A percentile compares a stretch with the other conserved stretches of the same genome.
These are phyloP conservation scores for Aspergillus egyptiacus DNA, from an alignment of 495 filamentous ascomycete genomes.

Conservation along the genomic window DNA sequence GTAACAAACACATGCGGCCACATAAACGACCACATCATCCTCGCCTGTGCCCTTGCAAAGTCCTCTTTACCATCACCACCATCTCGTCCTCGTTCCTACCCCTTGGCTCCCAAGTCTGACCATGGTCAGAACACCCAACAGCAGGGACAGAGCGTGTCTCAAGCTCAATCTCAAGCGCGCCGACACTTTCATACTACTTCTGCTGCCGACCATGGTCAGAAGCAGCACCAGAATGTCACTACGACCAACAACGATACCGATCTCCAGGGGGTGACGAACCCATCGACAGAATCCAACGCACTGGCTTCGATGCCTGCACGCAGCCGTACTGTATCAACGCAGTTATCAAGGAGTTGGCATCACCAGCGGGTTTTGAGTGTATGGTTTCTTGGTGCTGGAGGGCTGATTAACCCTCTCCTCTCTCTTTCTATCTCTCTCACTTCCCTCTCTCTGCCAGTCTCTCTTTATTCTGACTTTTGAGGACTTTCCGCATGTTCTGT, in stretches of 20 bases:
- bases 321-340: conserved; percentile 18
- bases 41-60: conserved; percentile 16
- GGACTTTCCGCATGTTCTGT: too few relatives aligned
- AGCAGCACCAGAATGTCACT: not conserved
- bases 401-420: conserved; percentile 8
- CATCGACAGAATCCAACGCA: not conserved
- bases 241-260: not conserved
- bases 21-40: conserved; percentile 19
- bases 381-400: conserved; percentile 18
- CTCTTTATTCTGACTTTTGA: too few relatives aligned
- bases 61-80: not conserved
- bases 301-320: conserved; percentile 15
- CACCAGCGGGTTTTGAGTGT: conserved; percentile 16
- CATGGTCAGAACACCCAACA: too few relatives aligned
- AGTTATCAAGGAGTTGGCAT: not conserved
- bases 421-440: not conserved
- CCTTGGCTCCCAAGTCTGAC: too few relatives aligned
- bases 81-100: too few relatives aligned
- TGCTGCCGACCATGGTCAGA: not conserved
- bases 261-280: too few relatives aligned
- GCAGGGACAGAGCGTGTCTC: too few relatives aligned
- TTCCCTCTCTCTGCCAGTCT: not conserved
- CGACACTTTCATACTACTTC: not conserved
- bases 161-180: too few relatives aligned
- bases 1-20: conserved; percentile 21